Base-by-base conservation (phyloP, 1,139 yeast species). In the Sugiyamaella neomexicana region DNA sequence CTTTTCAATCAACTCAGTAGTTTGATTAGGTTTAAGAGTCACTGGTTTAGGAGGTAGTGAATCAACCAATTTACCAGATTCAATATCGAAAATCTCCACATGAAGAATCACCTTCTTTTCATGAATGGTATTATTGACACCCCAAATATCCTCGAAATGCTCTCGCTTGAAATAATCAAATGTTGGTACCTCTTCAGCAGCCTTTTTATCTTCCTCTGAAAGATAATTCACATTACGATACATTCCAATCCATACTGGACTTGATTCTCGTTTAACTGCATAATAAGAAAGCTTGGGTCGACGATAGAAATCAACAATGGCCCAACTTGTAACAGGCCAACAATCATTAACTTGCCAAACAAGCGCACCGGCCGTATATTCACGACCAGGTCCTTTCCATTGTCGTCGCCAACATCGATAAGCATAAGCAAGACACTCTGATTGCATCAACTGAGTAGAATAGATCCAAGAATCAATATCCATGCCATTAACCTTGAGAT, bases 321-420 rank as follows among this genome's bases (percentile, higher is more conserved):
- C 69, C 82, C 82, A 78, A 20, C 76, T 70, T 2, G 79, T 68
- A 7, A 71, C 77, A 2, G 81, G 81, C 80, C 80, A 78, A 60
- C 81, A 78, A 61, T 78, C 82, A 56, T 78, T 77, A 23, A 76
- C 64, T 62, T 78, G 82, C 82, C 82, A 78, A 5, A 78, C 80
- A 37, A 77, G 62, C 1, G 76, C 74, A 0, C 80, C 80, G 12
- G 78, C 78, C 44, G 63, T 61, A 52, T 70, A 67, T 52, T 75
- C 63, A 47, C 67, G 59, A 7, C 70, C 69, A 13, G 68, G 67
- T 1, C 73, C 72, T 40, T 68, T 64, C 82, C 82, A 78, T 54
- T 74, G 66, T 15, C 79, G 60, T 64, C 80, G 69, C 80, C 81
- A 78, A 60, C 71, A 70, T 55, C 76, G 64, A 58, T 74, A 77